Evolutionary conservation across 768 basidiomycete genomes (phyloP).

Genomic region (Pleurotus djamor): DNA sequence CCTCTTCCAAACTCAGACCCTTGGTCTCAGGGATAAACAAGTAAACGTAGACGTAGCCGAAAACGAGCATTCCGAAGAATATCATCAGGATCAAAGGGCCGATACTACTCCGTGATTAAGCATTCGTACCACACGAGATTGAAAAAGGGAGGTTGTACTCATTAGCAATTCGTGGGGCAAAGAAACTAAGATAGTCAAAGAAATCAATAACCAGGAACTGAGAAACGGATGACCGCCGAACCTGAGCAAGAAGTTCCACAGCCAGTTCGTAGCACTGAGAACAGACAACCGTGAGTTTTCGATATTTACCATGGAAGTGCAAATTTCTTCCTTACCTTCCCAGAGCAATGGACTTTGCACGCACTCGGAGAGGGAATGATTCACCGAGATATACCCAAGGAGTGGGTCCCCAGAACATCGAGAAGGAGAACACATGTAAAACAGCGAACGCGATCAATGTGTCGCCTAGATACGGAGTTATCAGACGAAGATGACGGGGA

Average conservation of each 20-base stretch:
- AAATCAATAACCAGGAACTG: neutral
- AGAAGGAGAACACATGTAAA: slow-evolving; percentile 71
- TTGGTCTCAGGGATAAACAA: slow-evolving; percentile 81
- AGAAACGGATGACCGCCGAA: neutral
- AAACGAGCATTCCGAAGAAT: slow-evolving; percentile 72
- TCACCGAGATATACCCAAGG: slow-evolving; percentile 78
- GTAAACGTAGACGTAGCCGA: slow-evolving; percentile 73
- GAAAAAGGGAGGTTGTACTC: slow-evolving; percentile 28
- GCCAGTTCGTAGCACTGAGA: slow-evolving; percentile 47
- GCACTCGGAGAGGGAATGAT: slow-evolving; percentile 78
- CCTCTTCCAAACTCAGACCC: slow-evolving; percentile 74
- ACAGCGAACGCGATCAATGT: slow-evolving; percentile 74
- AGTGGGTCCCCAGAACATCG: slow-evolving; percentile 76
- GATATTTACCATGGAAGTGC: neutral
- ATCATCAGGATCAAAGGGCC: slow-evolving; percentile 75
- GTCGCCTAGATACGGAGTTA: slow-evolving; percentile 36
- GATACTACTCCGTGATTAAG: slow-evolving; percentile 34
- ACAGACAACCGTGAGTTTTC: neutral
- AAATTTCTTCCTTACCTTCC: slow-evolving; percentile 34
- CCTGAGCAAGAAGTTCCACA: slow-evolving; percentile 71
- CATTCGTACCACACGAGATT: neutral
- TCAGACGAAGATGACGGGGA: neutral
- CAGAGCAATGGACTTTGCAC: slow-evolving; percentile 77
- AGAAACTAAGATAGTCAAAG: slow-evolving; percentile 34
- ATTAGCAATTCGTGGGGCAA: slow-evolving; percentile 64